Base-by-base conservation (phyloP, 1,139 yeast genomes). In the Zygosaccharomyces pseudobailii region DNA sequence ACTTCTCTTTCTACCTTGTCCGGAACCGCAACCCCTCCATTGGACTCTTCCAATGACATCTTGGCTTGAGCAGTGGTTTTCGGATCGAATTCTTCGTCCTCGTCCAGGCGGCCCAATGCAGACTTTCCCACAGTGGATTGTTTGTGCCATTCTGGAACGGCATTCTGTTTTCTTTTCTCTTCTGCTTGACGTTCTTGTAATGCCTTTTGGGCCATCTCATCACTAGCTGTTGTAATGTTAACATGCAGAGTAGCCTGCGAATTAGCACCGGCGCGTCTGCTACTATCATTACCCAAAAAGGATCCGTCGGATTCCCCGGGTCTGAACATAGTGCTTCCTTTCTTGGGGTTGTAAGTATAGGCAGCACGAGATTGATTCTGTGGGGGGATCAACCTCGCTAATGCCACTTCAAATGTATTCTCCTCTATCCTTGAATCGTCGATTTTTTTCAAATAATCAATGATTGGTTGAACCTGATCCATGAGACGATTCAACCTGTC, bases 91-190 rank as follows among this genome's bases (percentile, higher is more conserved):
- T 58, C 63, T 35, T 59, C 63, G 28, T 72, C 79, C 24, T 70
- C 73, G 51, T 77, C 81, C 54, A 79, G 58, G 55, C 73, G 76
- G 42, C 84, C 87, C 54, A 78, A 65, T 2, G 73, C 72, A 9
- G 66, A 56, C 53, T 78, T 71, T 37, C 95, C 96, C 54, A 92
- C 94, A 0, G 98, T 89, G 60, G 94, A 82, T 56, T 84, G 84
- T 55, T 85, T 79, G 65, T 92, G 96, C 99, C 99, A 92, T 22
- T 95, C 83, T 8, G 99, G 98, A 57, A 92, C 74, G 2, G 96
- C 97, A 65, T 94, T 92, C 67, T 90, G 96, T 63, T 87, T 86
- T 64, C 90, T 78, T 65, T 84, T 87, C 76, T 82, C 80, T 74
- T 82, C 76, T 55, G 75, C 79, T 58, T 84, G 90, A 62, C 79